These are phyloP conservation scores for Tagetes erecta DNA, from an alignment of 129 eudicot species.

Conservation along the genomic window DNA sequence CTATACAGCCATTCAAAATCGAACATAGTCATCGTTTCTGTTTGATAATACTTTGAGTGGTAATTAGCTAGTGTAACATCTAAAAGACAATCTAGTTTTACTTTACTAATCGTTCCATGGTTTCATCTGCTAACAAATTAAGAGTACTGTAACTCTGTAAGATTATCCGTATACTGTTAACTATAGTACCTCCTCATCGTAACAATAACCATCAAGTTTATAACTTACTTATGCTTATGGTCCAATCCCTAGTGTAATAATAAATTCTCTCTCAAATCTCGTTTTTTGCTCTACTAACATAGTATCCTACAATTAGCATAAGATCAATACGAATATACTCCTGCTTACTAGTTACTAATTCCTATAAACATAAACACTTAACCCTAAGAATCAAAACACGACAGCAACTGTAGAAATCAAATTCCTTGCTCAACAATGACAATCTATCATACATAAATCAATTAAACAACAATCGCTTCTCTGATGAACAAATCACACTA, in stretches of 20 bases:
- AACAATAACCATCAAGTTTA: background rate
- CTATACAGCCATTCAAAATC: background rate
- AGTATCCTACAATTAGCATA: background rate
- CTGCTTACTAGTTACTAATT: background rate
- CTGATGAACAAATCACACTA: conserved; percentile 10
- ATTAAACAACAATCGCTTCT: background rate
- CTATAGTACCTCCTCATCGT: background rate
- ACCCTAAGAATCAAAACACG: conserved; percentile 20
- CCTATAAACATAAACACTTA: background rate
- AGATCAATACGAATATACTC: background rate
- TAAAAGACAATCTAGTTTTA: background rate
- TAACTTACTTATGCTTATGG: background rate
- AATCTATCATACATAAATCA: background rate
- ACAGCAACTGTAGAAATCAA: background rate
- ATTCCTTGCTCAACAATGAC: background rate
- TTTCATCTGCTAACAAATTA: background rate
- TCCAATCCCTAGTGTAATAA: background rate
- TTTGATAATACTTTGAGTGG: background rate
- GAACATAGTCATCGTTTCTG: background rate
- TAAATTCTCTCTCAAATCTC: background rate
- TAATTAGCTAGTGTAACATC: background rate
- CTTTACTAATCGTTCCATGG: background rate
- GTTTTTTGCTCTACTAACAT: conserved; percentile 1
- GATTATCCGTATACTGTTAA: conserved; percentile 14
- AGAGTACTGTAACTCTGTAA: background rate